These are phyloP conservation scores for Citrus glauca DNA, from an alignment of 345 rosid genomes.

Conservation along the genomic window DNA sequence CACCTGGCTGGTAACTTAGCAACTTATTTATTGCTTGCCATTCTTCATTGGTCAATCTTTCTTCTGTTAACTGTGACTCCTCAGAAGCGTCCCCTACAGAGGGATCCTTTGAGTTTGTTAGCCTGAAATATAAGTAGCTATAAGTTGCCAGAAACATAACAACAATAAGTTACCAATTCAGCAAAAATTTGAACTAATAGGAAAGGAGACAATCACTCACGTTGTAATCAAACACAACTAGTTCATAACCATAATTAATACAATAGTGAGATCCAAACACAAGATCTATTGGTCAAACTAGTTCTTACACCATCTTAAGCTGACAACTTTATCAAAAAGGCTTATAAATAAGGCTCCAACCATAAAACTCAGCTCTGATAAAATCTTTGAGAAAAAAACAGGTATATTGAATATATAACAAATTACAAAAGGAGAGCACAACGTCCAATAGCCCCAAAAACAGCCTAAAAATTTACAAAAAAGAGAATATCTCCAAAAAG, in stretches of 20 bases:
- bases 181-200: neutral
- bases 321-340: neutral
- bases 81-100: constrained; percentile 42
- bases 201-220: neutral
- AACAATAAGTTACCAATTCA: neutral
- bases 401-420: too few relatives aligned
- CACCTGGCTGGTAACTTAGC: constrained; percentile 86
- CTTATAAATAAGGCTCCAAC: neutral
- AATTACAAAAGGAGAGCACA: too few relatives aligned
- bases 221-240: neutral
- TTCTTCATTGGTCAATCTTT: constrained; percentile 85
- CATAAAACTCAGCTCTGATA: neutral
- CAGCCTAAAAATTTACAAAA: too few relatives aligned
- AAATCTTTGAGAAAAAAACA: neutral
- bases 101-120: constrained; percentile 50
- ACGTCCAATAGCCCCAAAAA: too few relatives aligned
- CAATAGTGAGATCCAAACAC: neutral
- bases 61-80: constrained; percentile 48
- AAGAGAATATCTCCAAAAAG: too few relatives aligned
- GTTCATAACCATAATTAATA: neutral
- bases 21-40: constrained; percentile 92
- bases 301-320: neutral
- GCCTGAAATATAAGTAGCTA: constrained; percentile 43
- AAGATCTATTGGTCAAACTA: neutral
- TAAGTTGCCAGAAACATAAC: constrained; percentile 10